Evolutionary conservation across 345 rosid species (phyloP).

Genomic region (Fremontodendron californicum): DNA sequence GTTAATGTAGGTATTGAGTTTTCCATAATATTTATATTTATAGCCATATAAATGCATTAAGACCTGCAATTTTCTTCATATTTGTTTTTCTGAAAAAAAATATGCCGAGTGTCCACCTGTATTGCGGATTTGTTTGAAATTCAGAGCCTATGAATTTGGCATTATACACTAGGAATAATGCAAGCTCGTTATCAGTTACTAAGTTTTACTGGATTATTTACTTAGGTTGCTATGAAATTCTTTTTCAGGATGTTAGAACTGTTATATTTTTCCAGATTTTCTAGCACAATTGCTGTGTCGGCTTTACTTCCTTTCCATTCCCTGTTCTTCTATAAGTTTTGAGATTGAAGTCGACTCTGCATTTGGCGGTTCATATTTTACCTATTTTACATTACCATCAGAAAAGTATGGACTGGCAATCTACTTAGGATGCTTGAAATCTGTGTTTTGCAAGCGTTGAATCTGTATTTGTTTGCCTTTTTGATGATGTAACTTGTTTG

Average conservation of each 20-base stretch:
- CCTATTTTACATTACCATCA: too few relatives aligned
- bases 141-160: background rate
- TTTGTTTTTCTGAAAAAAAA: background rate
- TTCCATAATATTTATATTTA: background rate
- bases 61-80: too few relatives aligned
- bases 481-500: too few relatives aligned
- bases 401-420: too few relatives aligned
- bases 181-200: background rate
- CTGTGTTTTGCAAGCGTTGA: too few relatives aligned
- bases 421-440: too few relatives aligned
- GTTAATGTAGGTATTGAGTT: background rate
- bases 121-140: conserved; percentile 11
- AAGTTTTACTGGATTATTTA: background rate
- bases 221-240: background rate
- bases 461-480: too few relatives aligned
- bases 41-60: background rate
- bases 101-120: conserved; percentile 4
- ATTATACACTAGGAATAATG: background rate
- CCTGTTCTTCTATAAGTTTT: too few relatives aligned
- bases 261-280: background rate
- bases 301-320: too few relatives aligned
- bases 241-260: background rate
- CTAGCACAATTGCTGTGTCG: too few relatives aligned
- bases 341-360: too few relatives aligned
- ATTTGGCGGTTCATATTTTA: too few relatives aligned